Evolutionary conservation across 768 basidiomycete species (phyloP), one percentile per base, ranked within the genome.

Genomic region (Grammothele lineata): DNA sequence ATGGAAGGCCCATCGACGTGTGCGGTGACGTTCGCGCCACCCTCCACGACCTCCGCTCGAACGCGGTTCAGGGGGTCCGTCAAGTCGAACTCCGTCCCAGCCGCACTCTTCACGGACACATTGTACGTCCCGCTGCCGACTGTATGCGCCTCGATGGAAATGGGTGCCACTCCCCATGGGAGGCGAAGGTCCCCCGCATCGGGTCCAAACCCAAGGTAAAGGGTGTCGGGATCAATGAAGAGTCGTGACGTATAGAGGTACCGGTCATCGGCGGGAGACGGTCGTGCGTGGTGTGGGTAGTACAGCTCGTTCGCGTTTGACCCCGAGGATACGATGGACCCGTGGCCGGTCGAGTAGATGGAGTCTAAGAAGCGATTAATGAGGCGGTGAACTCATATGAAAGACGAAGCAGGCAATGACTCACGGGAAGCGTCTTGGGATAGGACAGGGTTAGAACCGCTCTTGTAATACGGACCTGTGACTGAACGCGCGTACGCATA

Each of bases 191-290:
- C 41, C 7, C 41, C 41, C 18, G 41, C 41, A 10, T 32, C 41
- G 41, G 41, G 5, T 15, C 41, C 41, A 19, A 33, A 32, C 17
- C 30, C 41, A 7, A 43, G 14, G 41, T 43, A 43, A 30, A 43
- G 41, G 30, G 41, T 9, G 41, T 43, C 41, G 30, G 41, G 41
- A 27, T 43, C 41, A 30, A 43, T n/a, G 30, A 43, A 43, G 41
- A 43, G 41, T 18, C 41, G 41, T 0, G 41, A 5, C n/a, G 41
- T 43, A 30, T 43, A 43, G 30, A 43, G 41, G 30, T 21, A 34
- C 30, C 41, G 41, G n/a, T 15, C 30, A 30, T 43, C 27, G 14
- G 27, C 19, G 30, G 41, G 41, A 19, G 41, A 43, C 17, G 41
- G 41, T 17, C 41, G 41, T 7, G 41, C 41, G 41, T 43, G 41